Evolutionary conservation across 192 early-diverging fungal species (phyloP).

Genomic region (Dissophora globulifera): DNA sequence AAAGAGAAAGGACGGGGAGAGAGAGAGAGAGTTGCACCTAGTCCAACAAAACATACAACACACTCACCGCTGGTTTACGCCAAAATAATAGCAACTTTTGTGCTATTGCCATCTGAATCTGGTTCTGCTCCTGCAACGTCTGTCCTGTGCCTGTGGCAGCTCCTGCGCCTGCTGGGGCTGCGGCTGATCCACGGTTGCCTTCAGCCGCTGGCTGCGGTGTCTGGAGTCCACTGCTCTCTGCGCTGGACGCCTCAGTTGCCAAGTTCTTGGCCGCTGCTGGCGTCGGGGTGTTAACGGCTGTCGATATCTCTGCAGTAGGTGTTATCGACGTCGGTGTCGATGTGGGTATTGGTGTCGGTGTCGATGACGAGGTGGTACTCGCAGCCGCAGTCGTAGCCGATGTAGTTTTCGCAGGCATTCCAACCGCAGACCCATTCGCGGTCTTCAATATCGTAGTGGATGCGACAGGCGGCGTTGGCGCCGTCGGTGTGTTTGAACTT

Average conservation of each 20-base stretch:
- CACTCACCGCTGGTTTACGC: slow-evolving; percentile 81
- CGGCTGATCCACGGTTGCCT: too few species aligned
- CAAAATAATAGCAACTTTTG: slow-evolving; percentile 81
- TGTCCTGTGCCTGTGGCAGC: slow-evolving; percentile 3
- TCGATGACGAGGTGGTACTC: background rate
- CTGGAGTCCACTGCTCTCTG: too few species aligned
- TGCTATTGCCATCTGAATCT: slow-evolving; percentile 75
- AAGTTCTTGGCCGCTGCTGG: too few species aligned
- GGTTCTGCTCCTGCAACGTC: slow-evolving; percentile 43
- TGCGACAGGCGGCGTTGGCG: too few species aligned
- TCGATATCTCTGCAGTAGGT: too few species aligned
- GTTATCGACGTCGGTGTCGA: too few species aligned
- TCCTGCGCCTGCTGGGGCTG: background rate
- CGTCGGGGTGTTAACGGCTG: too few species aligned
- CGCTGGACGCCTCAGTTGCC: too few species aligned
- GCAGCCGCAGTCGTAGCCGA: background rate
- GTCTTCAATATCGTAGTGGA: too few species aligned
- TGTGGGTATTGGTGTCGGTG: background rate
- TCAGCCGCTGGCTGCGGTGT: too few species aligned
- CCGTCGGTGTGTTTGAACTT: background rate
- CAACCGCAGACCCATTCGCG: background rate
- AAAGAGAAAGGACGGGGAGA: background rate
- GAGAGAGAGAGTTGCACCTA: too few species aligned
- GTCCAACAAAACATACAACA: too few species aligned
- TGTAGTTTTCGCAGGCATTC: background rate